These are phyloP conservation scores for Pluteus cervinus DNA, from an alignment of 768 basidiomycete genomes.

Conservation along the genomic window DNA sequence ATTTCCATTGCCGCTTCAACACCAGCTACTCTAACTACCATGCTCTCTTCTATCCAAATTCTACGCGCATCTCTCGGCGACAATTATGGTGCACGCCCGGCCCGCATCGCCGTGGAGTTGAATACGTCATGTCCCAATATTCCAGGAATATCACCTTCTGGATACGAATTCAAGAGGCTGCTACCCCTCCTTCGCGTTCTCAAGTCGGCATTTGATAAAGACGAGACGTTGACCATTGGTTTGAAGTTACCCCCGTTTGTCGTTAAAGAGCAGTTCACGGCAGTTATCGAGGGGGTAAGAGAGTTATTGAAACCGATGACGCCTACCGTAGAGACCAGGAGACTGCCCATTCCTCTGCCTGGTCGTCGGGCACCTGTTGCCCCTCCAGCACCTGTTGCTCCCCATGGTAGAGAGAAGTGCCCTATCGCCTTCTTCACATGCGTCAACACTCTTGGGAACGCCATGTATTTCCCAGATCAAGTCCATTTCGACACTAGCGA, in stretches of 20 bases:
- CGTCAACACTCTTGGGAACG: conserved; percentile 75
- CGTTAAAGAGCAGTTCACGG: conserved; percentile 51
- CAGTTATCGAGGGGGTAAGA: conserved; percentile 44
- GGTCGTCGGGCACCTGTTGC: too few species aligned
- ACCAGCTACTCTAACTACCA: conserved; percentile 40
- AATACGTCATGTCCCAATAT: conserved; percentile 89
- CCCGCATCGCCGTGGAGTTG: conserved; percentile 65
- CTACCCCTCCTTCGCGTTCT: conserved; percentile 49
- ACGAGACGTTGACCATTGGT: conserved; percentile 58
- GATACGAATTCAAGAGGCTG: conserved; percentile 54
- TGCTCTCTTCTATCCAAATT: conserved; percentile 55
- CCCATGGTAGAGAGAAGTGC: conserved; percentile 11
- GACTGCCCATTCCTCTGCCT: too few species aligned
- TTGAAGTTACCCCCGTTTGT: conserved; percentile 79
- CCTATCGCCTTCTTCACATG: conserved; percentile 73
- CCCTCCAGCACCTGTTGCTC: too few species aligned
- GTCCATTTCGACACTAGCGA: conserved; percentile 12
- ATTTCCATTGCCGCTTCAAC: conserved; percentile 71
- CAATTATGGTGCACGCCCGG: conserved; percentile 7
- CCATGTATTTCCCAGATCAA: conserved; percentile 59
- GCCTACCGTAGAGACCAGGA: too few species aligned
- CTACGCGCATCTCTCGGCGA: conserved; percentile 41
- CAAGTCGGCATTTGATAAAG: conserved; percentile 38
- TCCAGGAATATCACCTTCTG: conserved; percentile 49
- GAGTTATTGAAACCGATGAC: too few species aligned